A percentile compares a stretch with the other conserved stretches of the same genome.
These are phyloP conservation scores for Achlya hypogyna DNA, from an alignment of 352 stramenopile species.

Conservation along the genomic window DNA sequence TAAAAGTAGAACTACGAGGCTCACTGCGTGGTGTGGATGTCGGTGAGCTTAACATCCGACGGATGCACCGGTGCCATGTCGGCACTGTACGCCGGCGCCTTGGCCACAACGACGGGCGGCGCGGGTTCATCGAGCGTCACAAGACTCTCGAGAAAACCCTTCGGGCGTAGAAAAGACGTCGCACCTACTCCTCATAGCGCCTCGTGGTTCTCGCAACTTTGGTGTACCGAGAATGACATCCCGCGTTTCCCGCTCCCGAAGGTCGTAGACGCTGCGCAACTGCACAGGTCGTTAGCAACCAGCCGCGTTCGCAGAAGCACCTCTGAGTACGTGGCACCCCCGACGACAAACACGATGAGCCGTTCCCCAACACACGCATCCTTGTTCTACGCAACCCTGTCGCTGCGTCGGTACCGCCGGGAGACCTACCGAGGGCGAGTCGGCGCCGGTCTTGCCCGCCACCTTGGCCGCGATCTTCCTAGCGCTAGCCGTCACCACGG, in stretches of 20 bases:
- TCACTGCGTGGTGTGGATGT: too few species aligned
- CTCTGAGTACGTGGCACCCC: slow-evolving; percentile 91
- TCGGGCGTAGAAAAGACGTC: slow-evolving; percentile 59
- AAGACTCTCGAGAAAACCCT: slow-evolving; percentile 46
- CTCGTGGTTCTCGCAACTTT: too few species aligned
- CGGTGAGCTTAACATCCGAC: slow-evolving; percentile 13
- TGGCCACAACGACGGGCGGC: neutral
- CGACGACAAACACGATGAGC: slow-evolving; percentile 93
- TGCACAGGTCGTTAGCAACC: slow-evolving; percentile 22
- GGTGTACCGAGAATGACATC: slow-evolving; percentile 47
- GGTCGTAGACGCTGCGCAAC: slow-evolving; percentile 74
- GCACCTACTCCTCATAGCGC: slow-evolving; percentile 18
- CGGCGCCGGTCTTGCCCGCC: neutral
- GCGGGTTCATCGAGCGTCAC: slow-evolving; percentile 47
- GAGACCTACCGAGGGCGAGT: slow-evolving; percentile 22
- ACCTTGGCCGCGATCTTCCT: slow-evolving; percentile 18
- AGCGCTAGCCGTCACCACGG: neutral
- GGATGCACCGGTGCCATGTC: slow-evolving; percentile 4
- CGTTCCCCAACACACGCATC: slow-evolving; percentile 71
- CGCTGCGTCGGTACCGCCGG: slow-evolving; percentile 16
- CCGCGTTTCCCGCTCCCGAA: slow-evolving; percentile 52
- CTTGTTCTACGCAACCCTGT: slow-evolving; percentile 28
- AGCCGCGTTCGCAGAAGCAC: slow-evolving; percentile 27
- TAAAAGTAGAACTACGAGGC: too few species aligned
- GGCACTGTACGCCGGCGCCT: neutral